Evolutionary conservation across 495 filamentous ascomycete species (phyloP).

Genomic region (Penicillium flavigenum): DNA sequence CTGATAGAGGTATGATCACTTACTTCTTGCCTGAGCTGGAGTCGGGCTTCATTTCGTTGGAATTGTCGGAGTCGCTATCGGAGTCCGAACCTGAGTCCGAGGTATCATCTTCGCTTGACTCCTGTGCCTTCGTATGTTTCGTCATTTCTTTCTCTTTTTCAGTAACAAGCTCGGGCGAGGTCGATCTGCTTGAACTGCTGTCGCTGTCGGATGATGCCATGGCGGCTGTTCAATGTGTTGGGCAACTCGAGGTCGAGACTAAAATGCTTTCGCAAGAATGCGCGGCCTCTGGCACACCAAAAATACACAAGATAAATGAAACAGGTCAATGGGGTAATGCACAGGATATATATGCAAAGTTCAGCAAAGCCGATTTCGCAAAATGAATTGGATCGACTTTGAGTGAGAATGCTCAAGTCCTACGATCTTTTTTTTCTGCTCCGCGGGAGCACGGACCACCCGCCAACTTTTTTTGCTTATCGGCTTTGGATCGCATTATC

Average conservation of each 20-base stretch:
- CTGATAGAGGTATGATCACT: neutral
- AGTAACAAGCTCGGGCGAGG: constrained; percentile 31
- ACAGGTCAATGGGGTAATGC: neutral
- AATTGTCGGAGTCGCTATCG: constrained; percentile 29
- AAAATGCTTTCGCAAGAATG: constrained; percentile 5
- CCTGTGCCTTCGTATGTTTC: constrained; percentile 29
- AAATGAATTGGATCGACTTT: constrained; percentile 11
- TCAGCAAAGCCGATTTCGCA: neutral
- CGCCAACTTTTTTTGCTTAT: constrained; percentile 39
- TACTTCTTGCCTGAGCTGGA: constrained; percentile 29
- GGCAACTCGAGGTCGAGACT: neutral
- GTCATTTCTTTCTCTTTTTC: constrained; percentile 32
- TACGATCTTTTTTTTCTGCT: constrained; percentile 45
- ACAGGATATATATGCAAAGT: neutral
- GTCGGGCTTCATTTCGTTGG: constrained; percentile 37
- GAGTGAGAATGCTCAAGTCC: constrained; percentile 19
- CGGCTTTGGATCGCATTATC: constrained; percentile 27
- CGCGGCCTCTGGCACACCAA: constrained; percentile 2
- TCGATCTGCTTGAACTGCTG: constrained; percentile 34
- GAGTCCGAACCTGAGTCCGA: constrained; percentile 30
- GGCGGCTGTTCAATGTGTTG: constrained; percentile 14
- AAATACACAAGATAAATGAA: neutral
- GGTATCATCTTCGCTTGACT: constrained; percentile 24
- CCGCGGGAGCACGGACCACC: constrained; percentile 49
- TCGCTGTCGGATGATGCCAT: constrained; percentile 40